Percentiles rank a stretch among this genome's conserved stretches.
phyloP scores from a whole-genome alignment of 2,329 filamentous ascomycete species.

The Calonectria crousiana region DNA sequence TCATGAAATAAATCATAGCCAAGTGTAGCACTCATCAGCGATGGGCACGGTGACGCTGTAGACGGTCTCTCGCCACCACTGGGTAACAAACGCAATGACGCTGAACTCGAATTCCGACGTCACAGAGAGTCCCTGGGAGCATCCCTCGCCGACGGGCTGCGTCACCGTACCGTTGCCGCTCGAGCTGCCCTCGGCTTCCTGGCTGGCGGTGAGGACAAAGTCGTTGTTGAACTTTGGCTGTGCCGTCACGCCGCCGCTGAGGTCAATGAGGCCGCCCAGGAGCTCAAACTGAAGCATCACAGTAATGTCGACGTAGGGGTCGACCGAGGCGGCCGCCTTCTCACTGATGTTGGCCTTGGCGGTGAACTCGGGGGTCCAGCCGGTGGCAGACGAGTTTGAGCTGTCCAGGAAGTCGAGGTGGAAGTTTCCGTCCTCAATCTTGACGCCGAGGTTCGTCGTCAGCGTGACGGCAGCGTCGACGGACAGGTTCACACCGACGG shows the following conservation, averaged over 20 bases:
- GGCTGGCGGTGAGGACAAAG: constrained; percentile 46
- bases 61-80: constrained; percentile 42
- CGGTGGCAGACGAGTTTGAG: constrained; percentile 44
- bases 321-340: constrained; percentile 47
- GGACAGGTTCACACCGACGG: constrained; percentile 52
- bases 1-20: constrained; percentile 14
- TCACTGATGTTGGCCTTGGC: constrained; percentile 50
- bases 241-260: constrained; percentile 53
- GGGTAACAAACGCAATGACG: constrained; percentile 41
- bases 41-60: constrained; percentile 34
- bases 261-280: constrained; percentile 49
- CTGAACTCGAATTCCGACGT: constrained; percentile 44
- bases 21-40: constrained; percentile 32
- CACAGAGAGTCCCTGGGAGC: constrained; percentile 40
- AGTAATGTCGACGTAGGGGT: constrained; percentile 51
- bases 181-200: constrained; percentile 36
- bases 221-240: constrained; percentile 52
- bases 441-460: constrained; percentile 47
- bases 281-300: constrained; percentile 54
- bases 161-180: constrained; percentile 11
- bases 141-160: constrained; percentile 33
- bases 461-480: constrained; percentile 49
- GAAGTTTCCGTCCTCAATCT: constrained; percentile 50
- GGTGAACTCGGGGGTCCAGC: constrained; percentile 53
- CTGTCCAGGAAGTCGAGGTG: constrained; percentile 54